Percentiles rank a stretch among this genome's conserved stretches.
phyloP scores from a whole-genome alignment of 768 basidiomycete species.

The Russula olivacea region DNA sequence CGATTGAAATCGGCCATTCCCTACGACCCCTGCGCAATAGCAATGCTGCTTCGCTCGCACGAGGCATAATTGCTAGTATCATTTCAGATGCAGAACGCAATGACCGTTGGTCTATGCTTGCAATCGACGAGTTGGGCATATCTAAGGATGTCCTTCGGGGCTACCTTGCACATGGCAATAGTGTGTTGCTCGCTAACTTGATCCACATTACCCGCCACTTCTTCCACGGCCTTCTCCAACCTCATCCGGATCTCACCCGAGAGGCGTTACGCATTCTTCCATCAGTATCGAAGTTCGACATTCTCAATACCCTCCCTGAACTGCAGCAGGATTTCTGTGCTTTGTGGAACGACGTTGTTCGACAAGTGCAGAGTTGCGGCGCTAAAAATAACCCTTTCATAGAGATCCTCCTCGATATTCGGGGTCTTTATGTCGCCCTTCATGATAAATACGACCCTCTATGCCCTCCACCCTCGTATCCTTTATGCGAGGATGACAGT shows the following conservation, averaged over 20 bases:
- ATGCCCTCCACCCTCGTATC: no score
- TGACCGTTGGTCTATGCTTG: background rate
- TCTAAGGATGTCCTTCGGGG: background rate
- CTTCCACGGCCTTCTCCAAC: background rate
- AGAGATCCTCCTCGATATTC: background rate
- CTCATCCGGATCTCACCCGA: background rate
- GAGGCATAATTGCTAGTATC: background rate
- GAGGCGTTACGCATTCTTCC: background rate
- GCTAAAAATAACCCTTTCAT: background rate
- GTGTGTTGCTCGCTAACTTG: background rate
- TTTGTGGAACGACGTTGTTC: background rate
- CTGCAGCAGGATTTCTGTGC: background rate
- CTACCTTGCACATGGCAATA: background rate
- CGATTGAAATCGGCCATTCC: background rate
- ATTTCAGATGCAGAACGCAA: slow-evolving; percentile 1
- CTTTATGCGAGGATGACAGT: no score
- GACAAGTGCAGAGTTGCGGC: background rate
- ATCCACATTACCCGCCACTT: slow-evolving; percentile 3
- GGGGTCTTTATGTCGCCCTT: background rate
- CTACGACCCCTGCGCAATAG: background rate
- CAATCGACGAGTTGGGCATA: background rate
- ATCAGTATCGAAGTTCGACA: background rate
- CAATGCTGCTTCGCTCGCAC: background rate
- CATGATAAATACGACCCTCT: background rate
- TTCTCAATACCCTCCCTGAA: background rate